Conservation (phyloP, 345 rosid genomes). For the Combretum micranthum region DNA sequence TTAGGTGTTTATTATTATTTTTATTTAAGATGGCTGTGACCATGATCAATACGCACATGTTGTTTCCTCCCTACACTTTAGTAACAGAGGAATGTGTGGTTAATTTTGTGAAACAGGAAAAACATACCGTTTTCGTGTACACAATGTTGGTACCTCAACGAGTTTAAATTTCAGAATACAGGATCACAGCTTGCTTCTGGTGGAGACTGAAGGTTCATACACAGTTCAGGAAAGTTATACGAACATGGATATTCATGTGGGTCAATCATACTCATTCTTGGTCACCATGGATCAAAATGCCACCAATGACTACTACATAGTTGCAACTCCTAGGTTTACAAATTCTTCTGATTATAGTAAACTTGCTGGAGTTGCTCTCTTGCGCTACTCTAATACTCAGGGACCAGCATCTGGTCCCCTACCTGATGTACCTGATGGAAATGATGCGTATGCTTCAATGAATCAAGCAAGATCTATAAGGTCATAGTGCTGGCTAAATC, state of each 20-base stretch:
- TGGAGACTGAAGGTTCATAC: slow-evolving; percentile 94
- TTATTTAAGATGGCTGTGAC: too few relatives aligned
- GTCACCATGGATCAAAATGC: slow-evolving; percentile 89
- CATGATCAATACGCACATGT: not conserved
- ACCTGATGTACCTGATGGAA: slow-evolving; percentile 71
- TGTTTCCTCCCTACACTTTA: slow-evolving; percentile 2
- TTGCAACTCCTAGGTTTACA: slow-evolving; percentile 70
- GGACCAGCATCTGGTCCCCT: slow-evolving; percentile 88
- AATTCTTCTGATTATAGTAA: slow-evolving; percentile 43
- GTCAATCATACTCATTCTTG: slow-evolving; percentile 88
- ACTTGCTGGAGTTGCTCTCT: slow-evolving; percentile 61
- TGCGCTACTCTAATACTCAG: slow-evolving; percentile 79
- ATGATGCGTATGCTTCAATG: slow-evolving; percentile 76
- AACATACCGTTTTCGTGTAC: slow-evolving; percentile 82
- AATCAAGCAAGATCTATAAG: slow-evolving; percentile 98
- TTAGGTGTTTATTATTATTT: too few relatives aligned
- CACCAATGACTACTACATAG: slow-evolving; percentile 72
- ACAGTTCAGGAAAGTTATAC: slow-evolving; percentile 72
- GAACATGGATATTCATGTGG: slow-evolving; percentile 89
- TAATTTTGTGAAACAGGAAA: slow-evolving; percentile 41
- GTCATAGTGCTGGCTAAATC: slow-evolving; percentile 27
- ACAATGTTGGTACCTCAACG: slow-evolving; percentile 77
- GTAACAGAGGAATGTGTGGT: slow-evolving; percentile 6
- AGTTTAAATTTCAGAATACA: slow-evolving; percentile 89
- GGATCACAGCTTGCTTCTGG: slow-evolving; percentile 78